A percentile compares a stretch with the other conserved stretches of the same genome.
Conservation (phyloP, 2,329 filamentous ascomycete species). For the Pyricularia sp. region DNA sequence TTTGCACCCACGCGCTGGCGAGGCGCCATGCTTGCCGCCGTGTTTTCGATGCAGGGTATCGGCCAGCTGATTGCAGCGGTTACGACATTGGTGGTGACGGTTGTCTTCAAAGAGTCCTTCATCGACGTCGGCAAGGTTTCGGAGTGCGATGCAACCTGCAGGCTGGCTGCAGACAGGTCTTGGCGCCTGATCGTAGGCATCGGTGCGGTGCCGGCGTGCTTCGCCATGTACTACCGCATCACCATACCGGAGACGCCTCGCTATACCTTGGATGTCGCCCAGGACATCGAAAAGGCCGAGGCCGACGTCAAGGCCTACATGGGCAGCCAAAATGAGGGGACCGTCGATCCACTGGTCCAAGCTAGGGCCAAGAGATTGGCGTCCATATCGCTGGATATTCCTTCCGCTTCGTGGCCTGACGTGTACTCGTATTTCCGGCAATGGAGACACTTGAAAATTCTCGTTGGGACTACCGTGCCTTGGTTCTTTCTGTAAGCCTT, state of each 20-base stretch:
- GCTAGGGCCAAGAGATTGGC: not conserved
- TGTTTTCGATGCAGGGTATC: constrained; percentile 80
- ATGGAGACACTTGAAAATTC: constrained; percentile 57
- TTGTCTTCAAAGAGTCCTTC: constrained; percentile 63
- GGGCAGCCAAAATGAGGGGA: not conserved
- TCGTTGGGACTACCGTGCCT: constrained; percentile 52
- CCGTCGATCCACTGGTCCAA: not conserved
- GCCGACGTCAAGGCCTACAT: constrained; percentile 12
- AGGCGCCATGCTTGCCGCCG: constrained; percentile 75
- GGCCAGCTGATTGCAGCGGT: constrained; percentile 67
- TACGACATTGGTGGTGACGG: constrained; percentile 36
- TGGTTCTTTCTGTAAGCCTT: constrained; percentile 59
- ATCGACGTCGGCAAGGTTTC: constrained; percentile 42
- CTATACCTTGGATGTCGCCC: constrained; percentile 73
- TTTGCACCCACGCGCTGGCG: constrained; percentile 72
- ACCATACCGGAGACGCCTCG: constrained; percentile 81
- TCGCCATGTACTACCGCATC: constrained; percentile 65
- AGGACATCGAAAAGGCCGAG: constrained; percentile 60
- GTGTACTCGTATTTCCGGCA: constrained; percentile 58
- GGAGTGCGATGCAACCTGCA: constrained; percentile 16
- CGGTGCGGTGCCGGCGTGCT: constrained; percentile 65
- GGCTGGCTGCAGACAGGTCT: constrained; percentile 64
- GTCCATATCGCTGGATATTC: not conserved
- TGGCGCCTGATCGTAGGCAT: constrained; percentile 73
- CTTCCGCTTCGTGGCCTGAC: constrained; percentile 51